A percentile compares a stretch with the other conserved stretches of the same genome.
Evolutionary conservation across 2,329 filamentous ascomycete species (phyloP).

Genomic region (Nannizzia gypsea): DNA sequence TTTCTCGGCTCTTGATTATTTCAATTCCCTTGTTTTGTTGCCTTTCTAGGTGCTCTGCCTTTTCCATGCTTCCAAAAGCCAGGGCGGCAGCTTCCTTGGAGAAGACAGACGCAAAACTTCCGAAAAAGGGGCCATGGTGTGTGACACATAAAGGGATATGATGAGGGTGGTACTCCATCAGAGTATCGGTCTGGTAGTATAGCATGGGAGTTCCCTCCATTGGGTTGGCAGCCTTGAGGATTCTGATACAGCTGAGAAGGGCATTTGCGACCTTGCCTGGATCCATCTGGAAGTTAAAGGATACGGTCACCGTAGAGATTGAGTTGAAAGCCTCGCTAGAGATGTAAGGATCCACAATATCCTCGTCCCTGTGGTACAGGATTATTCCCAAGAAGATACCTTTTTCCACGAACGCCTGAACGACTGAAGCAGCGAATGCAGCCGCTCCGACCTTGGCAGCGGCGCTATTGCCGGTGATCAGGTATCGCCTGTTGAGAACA

Average conservation of each 20-base stretch:
- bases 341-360: not conserved
- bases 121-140: not conserved
- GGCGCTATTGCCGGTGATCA: not conserved
- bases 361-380: not conserved
- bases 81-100: not conserved
- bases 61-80: not conserved
- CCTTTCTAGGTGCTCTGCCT: not conserved
- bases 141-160: not conserved
- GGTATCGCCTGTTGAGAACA: not conserved
- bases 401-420: not conserved
- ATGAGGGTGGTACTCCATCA: not conserved
- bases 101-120: not conserved
- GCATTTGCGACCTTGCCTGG: not conserved
- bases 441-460: not conserved
- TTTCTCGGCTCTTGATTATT: not conserved
- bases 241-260: not conserved
- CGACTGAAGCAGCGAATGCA: not conserved
- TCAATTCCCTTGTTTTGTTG: slow-evolving; percentile 1
- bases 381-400: slow-evolving; percentile 1
- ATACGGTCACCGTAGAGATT: not conserved
- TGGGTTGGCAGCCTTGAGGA: not conserved
- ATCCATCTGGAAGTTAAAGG: not conserved
- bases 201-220: not conserved
- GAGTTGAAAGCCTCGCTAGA: not conserved
- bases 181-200: not conserved